phyloP scores from a whole-genome alignment of 2,329 filamentous ascomycete genomes.

The Falciphora oryzae region DNA sequence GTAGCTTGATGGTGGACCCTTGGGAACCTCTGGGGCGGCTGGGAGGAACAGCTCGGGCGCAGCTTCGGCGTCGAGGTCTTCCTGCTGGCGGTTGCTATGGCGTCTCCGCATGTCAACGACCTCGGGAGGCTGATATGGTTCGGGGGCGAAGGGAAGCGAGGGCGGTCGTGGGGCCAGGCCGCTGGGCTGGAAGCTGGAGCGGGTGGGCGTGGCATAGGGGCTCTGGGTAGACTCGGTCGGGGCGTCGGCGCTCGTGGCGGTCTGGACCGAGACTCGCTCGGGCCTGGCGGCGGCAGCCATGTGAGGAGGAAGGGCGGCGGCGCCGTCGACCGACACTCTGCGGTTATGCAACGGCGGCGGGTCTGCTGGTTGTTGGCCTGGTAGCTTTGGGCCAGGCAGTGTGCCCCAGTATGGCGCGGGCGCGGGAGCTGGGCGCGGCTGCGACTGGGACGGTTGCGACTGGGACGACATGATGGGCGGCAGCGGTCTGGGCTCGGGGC shows the following conservation, averaged over 20 bases:
- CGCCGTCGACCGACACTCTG: constrained; percentile 28
- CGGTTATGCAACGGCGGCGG: constrained; percentile 32
- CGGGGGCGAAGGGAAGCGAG: constrained; percentile 45
- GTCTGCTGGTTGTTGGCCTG: neutral
- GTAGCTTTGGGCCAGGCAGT: constrained; percentile 43
- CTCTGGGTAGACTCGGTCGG: constrained; percentile 54
- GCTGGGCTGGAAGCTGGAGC: constrained; percentile 42
- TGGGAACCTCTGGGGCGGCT: constrained; percentile 55
- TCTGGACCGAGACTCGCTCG: constrained; percentile 51
- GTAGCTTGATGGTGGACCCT: constrained; percentile 53
- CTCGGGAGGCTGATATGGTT: constrained; percentile 32
- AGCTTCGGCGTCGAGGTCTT: constrained; percentile 32
- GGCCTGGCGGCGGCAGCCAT: constrained; percentile 36
- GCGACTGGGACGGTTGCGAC: constrained; percentile 10
- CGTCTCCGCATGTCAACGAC: constrained; percentile 36
- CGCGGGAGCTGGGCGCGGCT: constrained; percentile 16
- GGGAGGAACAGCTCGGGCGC: constrained; percentile 32
- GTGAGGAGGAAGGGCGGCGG: constrained; percentile 14
- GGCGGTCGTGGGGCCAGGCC: constrained; percentile 54
- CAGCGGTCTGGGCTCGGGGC: neutral
- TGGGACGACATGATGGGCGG: constrained; percentile 7
- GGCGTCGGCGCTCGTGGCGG: constrained; percentile 43
- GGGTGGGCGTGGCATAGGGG: constrained; percentile 49
- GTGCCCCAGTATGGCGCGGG: constrained; percentile 51
- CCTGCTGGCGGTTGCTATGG: constrained; percentile 36